Conservation (phyloP, 2,329 filamentous ascomycete species). For the Tolypocladium pustulatum region DNA sequence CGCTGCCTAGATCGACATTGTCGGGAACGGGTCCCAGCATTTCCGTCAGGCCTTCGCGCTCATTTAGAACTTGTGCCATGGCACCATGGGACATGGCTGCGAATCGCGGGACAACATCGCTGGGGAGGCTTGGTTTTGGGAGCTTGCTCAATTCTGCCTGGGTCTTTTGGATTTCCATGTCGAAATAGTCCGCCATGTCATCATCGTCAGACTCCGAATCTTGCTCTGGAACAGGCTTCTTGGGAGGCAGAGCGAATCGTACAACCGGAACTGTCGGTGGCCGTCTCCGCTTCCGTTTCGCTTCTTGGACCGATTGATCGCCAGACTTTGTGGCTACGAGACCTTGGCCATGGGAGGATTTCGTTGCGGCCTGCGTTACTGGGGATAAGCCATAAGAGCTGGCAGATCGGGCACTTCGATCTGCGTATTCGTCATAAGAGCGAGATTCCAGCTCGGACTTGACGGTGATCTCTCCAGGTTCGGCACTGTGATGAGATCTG, state of each 20-base stretch:
- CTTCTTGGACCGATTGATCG: not conserved
- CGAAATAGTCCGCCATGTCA: slow-evolving; percentile 47
- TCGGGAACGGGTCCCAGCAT: slow-evolving; percentile 27
- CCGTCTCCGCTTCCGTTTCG: slow-evolving; percentile 14
- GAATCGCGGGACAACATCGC: slow-evolving; percentile 33
- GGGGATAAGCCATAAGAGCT: not conserved
- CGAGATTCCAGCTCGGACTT: slow-evolving; percentile 29
- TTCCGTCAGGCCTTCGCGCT: slow-evolving; percentile 30
- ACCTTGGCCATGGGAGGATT: not conserved
- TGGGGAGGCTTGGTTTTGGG: slow-evolving; percentile 27
- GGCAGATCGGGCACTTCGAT: not conserved
- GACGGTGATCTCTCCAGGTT: slow-evolving; percentile 34
- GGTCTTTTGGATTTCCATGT: slow-evolving; percentile 39
- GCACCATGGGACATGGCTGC: slow-evolving; percentile 37
- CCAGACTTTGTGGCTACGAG: not conserved
- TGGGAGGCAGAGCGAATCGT: slow-evolving; percentile 29
- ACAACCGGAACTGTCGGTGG: slow-evolving; percentile 21
- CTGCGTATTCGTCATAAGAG: slow-evolving; percentile 9
- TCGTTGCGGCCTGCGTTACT: not conserved
- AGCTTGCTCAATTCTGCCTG: slow-evolving; percentile 38
- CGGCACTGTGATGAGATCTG: slow-evolving; percentile 30
- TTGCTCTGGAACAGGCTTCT: slow-evolving; percentile 18
- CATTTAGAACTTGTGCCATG: slow-evolving; percentile 34
- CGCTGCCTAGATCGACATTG: slow-evolving; percentile 3
- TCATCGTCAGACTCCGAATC: slow-evolving; percentile 44